A percentile compares a stretch with the other conserved stretches of the same genome.
phyloP scores from a whole-genome alignment of 495 filamentous ascomycete genomes.

The Schizothecium vesticola region DNA sequence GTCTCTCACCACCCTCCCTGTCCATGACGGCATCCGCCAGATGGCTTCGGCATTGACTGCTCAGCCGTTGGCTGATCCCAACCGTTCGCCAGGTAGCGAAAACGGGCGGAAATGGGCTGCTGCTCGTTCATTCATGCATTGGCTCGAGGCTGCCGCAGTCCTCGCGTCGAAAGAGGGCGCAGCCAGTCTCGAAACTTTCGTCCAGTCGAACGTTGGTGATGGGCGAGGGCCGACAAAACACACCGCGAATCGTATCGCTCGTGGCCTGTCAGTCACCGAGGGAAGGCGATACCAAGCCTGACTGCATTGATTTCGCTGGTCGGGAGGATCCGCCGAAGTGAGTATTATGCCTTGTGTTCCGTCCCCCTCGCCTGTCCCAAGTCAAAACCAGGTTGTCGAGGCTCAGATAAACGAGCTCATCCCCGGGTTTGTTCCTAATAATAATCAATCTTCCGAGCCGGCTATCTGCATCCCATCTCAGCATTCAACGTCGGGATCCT shows the following conservation, averaged over 20 bases:
- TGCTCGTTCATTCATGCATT: slow-evolving; percentile 14
- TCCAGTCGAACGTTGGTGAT: slow-evolving; percentile 1
- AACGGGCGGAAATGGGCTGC: slow-evolving; percentile 17
- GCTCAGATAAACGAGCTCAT: slow-evolving; percentile 4
- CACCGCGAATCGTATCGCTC: slow-evolving; percentile 14
- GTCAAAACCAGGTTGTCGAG: slow-evolving; percentile 16
- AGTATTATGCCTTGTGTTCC: slow-evolving; percentile 16
- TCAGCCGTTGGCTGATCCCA: slow-evolving; percentile 7
- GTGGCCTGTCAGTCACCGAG: neutral
- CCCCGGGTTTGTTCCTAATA: slow-evolving; percentile 11
- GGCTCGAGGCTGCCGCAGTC: slow-evolving; percentile 9
- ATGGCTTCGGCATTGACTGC: slow-evolving; percentile 1
- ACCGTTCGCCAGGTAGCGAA: slow-evolving; percentile 19
- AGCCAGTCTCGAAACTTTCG: neutral
- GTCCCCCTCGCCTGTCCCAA: neutral
- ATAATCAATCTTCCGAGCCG: slow-evolving; percentile 14
- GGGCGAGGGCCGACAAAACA: slow-evolving; percentile 12
- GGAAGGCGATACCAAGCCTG: slow-evolving; percentile 8
- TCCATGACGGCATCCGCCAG: slow-evolving; percentile 1
- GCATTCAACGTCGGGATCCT: neutral
- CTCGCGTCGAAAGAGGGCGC: neutral
- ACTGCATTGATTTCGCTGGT: slow-evolving; percentile 25
- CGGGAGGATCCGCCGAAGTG: slow-evolving; percentile 16
- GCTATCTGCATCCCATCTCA: neutral
- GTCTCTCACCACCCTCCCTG: neutral